A percentile compares a stretch with the other conserved stretches of the same genome.
phyloP scores from a whole-genome alignment of 2,329 filamentous ascomycete species.

The Claviceps purpurea region DNA sequence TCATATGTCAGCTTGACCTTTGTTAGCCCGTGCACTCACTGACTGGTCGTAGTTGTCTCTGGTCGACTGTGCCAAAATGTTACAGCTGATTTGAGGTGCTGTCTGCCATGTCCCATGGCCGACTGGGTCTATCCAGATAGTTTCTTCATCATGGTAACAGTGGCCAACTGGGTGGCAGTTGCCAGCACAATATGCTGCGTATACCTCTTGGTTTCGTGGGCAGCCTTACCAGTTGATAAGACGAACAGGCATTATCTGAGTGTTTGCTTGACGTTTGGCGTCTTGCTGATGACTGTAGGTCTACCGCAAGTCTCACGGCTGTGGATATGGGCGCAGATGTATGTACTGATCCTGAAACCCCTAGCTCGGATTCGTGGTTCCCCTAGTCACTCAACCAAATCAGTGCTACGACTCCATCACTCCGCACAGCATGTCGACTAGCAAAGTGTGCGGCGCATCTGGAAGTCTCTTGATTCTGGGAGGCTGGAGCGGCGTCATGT shows the following conservation, averaged over 20 bases:
- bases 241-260: slow-evolving; percentile 89
- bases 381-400: slow-evolving; percentile 61
- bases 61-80: slow-evolving; percentile 41
- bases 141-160: slow-evolving; percentile 45
- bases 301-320: background rate
- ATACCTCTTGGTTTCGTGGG: slow-evolving; percentile 70
- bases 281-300: slow-evolving; percentile 67
- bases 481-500: slow-evolving; percentile 72
- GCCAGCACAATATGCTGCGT: slow-evolving; percentile 56
- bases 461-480: slow-evolving; percentile 77
- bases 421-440: slow-evolving; percentile 80
- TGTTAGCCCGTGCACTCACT: background rate
- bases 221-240: slow-evolving; percentile 69
- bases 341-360: slow-evolving; percentile 9
- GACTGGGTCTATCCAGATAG: slow-evolving; percentile 57
- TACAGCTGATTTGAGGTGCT: slow-evolving; percentile 49
- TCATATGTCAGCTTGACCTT: slow-evolving; percentile 4
- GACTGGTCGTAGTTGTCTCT: slow-evolving; percentile 33
- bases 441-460: slow-evolving; percentile 71
- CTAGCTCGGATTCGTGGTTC: slow-evolving; percentile 81
- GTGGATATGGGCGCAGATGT: background rate
- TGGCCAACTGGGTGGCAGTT: slow-evolving; percentile 75
- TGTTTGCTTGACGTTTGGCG: slow-evolving; percentile 66
- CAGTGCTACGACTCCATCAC: slow-evolving; percentile 87
- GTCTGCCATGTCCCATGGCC: slow-evolving; percentile 78